Evolutionary conservation across 208 protist species (phyloP).

Genomic region (Crithidia thermophila): DNA sequence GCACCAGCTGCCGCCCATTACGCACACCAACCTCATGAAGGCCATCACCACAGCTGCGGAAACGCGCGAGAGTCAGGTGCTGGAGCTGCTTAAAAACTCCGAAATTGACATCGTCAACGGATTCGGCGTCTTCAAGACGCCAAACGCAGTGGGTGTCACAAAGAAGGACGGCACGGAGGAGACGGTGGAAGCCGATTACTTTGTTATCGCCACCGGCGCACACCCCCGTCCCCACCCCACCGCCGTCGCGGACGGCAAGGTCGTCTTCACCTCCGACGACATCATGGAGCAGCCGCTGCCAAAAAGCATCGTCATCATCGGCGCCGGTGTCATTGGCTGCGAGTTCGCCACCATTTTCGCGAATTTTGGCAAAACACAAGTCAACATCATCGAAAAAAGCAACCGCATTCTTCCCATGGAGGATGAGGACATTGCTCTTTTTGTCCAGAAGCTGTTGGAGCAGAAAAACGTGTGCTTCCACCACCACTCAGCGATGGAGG

Average conservation of each 20-base stretch:
- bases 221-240: slow-evolving; percentile 78
- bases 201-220: slow-evolving; percentile 87
- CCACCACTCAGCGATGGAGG: slow-evolving; percentile 78
- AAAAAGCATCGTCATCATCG: slow-evolving; percentile 90
- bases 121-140: slow-evolving; percentile 54
- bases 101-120: slow-evolving; percentile 59
- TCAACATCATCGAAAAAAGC: slow-evolving; percentile 90
- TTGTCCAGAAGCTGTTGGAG: slow-evolving; percentile 83
- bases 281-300: slow-evolving; percentile 88
- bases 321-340: slow-evolving; percentile 92
- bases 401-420: slow-evolving; percentile 88
- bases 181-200: slow-evolving; percentile 77
- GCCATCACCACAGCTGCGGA: slow-evolving; percentile 61
- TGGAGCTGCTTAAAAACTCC: slow-evolving; percentile 57
- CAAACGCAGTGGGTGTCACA: slow-evolving; percentile 46
- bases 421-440: slow-evolving; percentile 86
- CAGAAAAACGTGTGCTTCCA: slow-evolving; percentile 81
- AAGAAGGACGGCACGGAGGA: slow-evolving; percentile 45
- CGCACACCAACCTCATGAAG: slow-evolving; percentile 62
- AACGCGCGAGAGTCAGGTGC: slow-evolving; percentile 69
- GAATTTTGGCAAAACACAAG: slow-evolving; percentile 86
- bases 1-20: slow-evolving; percentile 54
- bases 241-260: slow-evolving; percentile 72
- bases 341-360: slow-evolving; percentile 93
- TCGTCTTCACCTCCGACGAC: slow-evolving; percentile 90